phyloP scores from a whole-genome alignment of 441 rosid species.

The Croton laevigatus region DNA sequence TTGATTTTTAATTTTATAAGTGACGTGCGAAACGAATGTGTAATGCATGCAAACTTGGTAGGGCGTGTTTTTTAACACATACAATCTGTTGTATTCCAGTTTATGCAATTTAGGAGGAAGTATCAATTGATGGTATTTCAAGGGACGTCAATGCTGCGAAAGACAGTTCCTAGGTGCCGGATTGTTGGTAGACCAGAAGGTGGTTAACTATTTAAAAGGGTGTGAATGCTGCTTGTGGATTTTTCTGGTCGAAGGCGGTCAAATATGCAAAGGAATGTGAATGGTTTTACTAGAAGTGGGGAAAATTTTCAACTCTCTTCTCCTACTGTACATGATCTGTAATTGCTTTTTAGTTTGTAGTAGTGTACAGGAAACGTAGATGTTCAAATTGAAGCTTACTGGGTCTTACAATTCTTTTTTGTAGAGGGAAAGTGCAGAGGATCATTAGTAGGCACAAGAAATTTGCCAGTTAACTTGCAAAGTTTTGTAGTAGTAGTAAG shows the following conservation, averaged over 20 bases:
- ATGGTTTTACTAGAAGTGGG: neutral
- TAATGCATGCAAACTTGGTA: too few species aligned
- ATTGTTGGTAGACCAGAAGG: conserved; percentile 28
- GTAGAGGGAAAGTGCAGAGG: conserved; percentile 9
- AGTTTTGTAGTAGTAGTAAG: neutral
- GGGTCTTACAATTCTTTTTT: conserved; percentile 3
- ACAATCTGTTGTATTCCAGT: conserved; percentile 35
- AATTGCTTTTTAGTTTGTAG: too few species aligned
- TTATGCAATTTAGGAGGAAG: conserved; percentile 49
- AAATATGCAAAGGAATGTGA: neutral
- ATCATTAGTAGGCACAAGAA: neutral
- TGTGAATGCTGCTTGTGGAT: neutral
- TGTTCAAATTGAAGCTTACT: neutral
- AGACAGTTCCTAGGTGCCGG: conserved; percentile 48
- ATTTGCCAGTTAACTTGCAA: neutral
- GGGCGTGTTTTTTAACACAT: neutral
- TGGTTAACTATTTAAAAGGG: conserved; percentile 9
- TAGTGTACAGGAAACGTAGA: conserved; percentile 14
- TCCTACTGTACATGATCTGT: conserved; percentile 25
- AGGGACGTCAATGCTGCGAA: conserved; percentile 81
- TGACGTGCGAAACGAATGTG: too few species aligned
- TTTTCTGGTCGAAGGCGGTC: conserved; percentile 12
- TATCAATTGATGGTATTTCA: conserved; percentile 76
- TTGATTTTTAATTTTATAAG: too few species aligned
- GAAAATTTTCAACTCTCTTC: conserved; percentile 23